Evolutionary conservation across 352 stramenopile species (phyloP).

Genomic region (Pythium insidiosum): DNA sequence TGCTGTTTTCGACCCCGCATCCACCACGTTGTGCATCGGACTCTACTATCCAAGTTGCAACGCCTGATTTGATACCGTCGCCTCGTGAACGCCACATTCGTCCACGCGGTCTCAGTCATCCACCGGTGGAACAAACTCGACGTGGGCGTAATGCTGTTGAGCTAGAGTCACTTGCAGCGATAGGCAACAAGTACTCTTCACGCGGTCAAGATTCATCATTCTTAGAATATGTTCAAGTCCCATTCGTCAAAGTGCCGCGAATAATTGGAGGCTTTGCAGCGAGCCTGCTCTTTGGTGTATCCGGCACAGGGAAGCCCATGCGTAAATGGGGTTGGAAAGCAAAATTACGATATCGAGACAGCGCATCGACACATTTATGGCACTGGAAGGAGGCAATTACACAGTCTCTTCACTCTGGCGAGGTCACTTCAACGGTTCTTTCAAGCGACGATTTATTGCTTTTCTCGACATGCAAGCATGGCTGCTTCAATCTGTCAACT

Average conservation of each 20-base stretch:
- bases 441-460: constrained; percentile 36
- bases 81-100: constrained; percentile 16
- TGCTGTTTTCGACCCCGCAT: constrained; percentile 55
- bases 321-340: constrained; percentile 55
- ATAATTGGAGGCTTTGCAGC: constrained; percentile 24
- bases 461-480: constrained; percentile 70
- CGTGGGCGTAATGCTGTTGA: constrained; percentile 11
- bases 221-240: constrained; percentile 35
- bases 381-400: constrained; percentile 41
- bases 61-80: constrained; percentile 38
- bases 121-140: constrained; percentile 7
- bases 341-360: constrained; percentile 23
- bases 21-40: constrained; percentile 27
- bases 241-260: constrained; percentile 24
- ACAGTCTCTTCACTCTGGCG: constrained; percentile 35
- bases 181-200: neutral
- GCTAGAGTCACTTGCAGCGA: neutral
- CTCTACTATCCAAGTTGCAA: constrained; percentile 29
- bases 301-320: constrained; percentile 21
- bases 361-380: constrained; percentile 27
- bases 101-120: neutral
- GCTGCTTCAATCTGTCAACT: constrained; percentile 42
- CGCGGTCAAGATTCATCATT: too few relatives aligned
- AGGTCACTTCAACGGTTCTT: constrained; percentile 56
- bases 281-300: constrained; percentile 24